phyloP scores from a whole-genome alignment of 441 rosid species.

The Bocquillonia castaneifolia region DNA sequence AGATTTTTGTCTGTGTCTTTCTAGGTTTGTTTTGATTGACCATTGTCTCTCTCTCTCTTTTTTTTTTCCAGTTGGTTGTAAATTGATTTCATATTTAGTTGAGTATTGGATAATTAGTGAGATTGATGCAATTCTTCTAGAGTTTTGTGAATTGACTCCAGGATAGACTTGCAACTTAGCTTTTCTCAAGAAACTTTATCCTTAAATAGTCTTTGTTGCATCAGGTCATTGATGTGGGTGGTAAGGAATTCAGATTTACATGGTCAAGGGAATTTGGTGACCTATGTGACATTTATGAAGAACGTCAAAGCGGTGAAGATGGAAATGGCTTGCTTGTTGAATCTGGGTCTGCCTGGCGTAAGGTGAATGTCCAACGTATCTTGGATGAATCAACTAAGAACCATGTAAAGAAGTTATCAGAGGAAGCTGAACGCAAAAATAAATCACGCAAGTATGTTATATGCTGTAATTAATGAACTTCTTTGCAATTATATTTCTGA shows the following conservation, averaged over 20 bases:
- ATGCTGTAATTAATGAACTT: neutral
- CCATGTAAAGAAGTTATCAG: conserved; percentile 92
- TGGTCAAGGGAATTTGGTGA: conserved; percentile 88
- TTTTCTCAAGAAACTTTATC: conserved; percentile 20
- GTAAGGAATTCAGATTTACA: conserved; percentile 88
- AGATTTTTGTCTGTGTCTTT: neutral
- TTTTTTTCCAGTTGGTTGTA: too few relatives aligned
- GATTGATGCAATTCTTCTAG: neutral
- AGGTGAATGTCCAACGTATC: conserved; percentile 81
- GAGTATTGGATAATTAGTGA: neutral
- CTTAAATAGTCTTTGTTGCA: conserved; percentile 18
- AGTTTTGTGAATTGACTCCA: neutral
- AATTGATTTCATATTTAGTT: too few relatives aligned
- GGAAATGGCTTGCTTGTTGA: conserved; percentile 87
- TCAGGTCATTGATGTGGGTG: conserved; percentile 91
- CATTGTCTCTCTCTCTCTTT: neutral
- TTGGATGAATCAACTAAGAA: conserved; percentile 88
- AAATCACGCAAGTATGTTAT: conserved; percentile 79
- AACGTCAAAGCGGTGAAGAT: conserved; percentile 68
- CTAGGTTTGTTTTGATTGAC: neutral
- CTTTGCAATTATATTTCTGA: neutral
- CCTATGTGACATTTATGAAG: conserved; percentile 91
- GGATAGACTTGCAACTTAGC: neutral
- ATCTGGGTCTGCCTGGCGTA: conserved; percentile 95
- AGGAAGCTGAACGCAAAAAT: conserved; percentile 85